Evolutionary conservation across 768 basidiomycete genomes (phyloP).

Genomic region (Suillus bovinus): DNA sequence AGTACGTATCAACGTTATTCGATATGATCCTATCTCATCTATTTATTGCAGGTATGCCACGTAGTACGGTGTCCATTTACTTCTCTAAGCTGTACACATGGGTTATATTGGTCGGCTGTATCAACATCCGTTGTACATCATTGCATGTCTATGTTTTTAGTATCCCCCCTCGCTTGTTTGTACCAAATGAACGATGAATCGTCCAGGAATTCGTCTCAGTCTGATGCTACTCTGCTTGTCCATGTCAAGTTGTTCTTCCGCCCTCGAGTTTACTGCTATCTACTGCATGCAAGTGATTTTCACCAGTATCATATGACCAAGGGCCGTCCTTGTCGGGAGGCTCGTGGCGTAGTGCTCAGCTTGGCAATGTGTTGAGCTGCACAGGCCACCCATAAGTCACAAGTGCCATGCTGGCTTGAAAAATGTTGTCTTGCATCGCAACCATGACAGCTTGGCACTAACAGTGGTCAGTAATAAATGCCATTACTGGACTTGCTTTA

Average conservation of each 20-base stretch:
- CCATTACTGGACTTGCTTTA: background rate
- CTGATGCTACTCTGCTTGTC: background rate
- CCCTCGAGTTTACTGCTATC: background rate
- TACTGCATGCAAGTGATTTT: background rate
- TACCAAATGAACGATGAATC: slow-evolving; percentile 4
- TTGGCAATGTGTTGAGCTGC: background rate
- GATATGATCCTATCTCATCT: slow-evolving; percentile 7
- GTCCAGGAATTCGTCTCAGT: background rate
- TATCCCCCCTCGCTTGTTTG: slow-evolving; percentile 27
- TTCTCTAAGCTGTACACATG: slow-evolving; percentile 22
- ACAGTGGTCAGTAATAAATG: background rate
- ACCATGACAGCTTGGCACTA: background rate
- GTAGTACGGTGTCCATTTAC: slow-evolving; percentile 40
- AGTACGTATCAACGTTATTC: slow-evolving; percentile 54
- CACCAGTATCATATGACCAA: background rate
- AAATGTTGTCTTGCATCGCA: background rate
- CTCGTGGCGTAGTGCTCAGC: background rate
- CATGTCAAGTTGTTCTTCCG: background rate
- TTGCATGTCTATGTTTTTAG: slow-evolving; percentile 34
- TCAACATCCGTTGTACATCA: slow-evolving; percentile 29
- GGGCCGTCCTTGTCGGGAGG: background rate
- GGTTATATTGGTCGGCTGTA: slow-evolving; percentile 33
- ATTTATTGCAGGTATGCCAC: slow-evolving; percentile 45
- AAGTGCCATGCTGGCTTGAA: too few relatives aligned
- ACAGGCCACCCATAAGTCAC: background rate